A percentile compares a stretch with the other conserved stretches of the same genome.
Conservation (phyloP, 805 yeast genomes). For the Zygosaccharomyces lentus region DNA sequence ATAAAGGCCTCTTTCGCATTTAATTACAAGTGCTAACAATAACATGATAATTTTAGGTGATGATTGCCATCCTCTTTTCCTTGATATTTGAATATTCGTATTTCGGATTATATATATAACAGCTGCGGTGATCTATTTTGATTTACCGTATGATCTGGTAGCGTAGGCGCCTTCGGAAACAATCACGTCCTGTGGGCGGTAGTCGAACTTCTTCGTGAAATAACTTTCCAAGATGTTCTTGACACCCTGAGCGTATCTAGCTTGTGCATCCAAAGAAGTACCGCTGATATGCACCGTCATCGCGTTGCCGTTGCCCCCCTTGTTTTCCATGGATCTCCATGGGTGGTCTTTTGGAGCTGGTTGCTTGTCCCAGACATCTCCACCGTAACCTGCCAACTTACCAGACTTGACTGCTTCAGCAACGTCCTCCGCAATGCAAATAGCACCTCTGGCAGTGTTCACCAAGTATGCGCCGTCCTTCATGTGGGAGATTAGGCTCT, state of each 20-base stretch:
- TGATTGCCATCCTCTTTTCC: too few relatives aligned
- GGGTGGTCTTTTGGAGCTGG: constrained; percentile 77
- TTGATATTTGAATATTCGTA: background rate
- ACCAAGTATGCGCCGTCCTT: constrained; percentile 44
- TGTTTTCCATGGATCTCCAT: constrained; percentile 67
- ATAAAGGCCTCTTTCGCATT: too few relatives aligned
- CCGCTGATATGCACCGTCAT: constrained; percentile 39
- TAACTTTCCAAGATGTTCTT: constrained; percentile 59
- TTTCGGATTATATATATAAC: background rate
- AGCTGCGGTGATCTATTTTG: constrained; percentile 30
- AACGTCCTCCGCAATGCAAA: constrained; percentile 66
- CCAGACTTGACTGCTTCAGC: constrained; percentile 70
- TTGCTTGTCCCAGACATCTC: constrained; percentile 83
- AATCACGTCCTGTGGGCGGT: constrained; percentile 71
- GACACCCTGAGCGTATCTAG: constrained; percentile 66
- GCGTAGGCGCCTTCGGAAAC: constrained; percentile 63
- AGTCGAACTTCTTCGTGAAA: constrained; percentile 70
- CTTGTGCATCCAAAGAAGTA: constrained; percentile 75
- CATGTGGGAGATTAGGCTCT: constrained; percentile 60
- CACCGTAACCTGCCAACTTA: constrained; percentile 73
- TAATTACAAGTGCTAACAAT: too few relatives aligned
- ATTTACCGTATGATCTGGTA: constrained; percentile 60
- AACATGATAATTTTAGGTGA: too few relatives aligned
- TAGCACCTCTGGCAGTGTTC: constrained; percentile 71
- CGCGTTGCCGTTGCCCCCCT: constrained; percentile 71